Evolutionary conservation across 164 flowering plant genomes (phyloP), one percentile per base, ranked within the genome.

Genomic region (Tetracentron sinense): DNA sequence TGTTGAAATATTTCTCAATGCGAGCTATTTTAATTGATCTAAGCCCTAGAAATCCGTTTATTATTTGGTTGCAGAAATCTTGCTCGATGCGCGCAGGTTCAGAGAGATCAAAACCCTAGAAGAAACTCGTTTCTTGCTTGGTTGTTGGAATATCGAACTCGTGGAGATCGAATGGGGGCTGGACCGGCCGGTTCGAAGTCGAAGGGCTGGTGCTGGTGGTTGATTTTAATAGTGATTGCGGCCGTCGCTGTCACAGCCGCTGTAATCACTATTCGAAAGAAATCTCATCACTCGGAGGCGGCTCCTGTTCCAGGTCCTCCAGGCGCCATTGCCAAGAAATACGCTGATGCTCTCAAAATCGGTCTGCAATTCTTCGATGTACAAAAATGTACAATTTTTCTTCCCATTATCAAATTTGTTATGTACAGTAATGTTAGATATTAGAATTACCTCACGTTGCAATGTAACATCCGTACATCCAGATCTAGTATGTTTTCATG

Each of bases 271-370:
- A 8, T 88, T 17, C 75, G 67, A 63, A 69, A 75, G 72, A 84
- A 66, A 58, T 14, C 62, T 16, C 56, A 57, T 12, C 71, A 73
- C 62, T 42, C 67, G 25, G 62, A 48, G 38, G 63, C 82, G 2
- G 78, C 74, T 19, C 96, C 96, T 2, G 90, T 85, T 26, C 96
- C 98, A 0, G 97, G 92, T 0, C 90, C 96, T 51, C 96, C 99
- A 0, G 98, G 98, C 42, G 89, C 89, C 58, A 61, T 82, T 49
- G 62, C 42, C 1, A 54, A 72, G 75, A 83, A 85, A 59, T 94
- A 91, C 56, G 59, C 80, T 4, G 86, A 86, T 35, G 96, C 99
- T 38, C 84, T 95, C 51, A 74, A 76, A 17, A 6, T 77, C 28
- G 87, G 94, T 7, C 50, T 84, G 81, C 90, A 89, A 68, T 95